phyloP scores from a whole-genome alignment of 1,284 basidiomycete genomes.

The Peniophora sp. region DNA sequence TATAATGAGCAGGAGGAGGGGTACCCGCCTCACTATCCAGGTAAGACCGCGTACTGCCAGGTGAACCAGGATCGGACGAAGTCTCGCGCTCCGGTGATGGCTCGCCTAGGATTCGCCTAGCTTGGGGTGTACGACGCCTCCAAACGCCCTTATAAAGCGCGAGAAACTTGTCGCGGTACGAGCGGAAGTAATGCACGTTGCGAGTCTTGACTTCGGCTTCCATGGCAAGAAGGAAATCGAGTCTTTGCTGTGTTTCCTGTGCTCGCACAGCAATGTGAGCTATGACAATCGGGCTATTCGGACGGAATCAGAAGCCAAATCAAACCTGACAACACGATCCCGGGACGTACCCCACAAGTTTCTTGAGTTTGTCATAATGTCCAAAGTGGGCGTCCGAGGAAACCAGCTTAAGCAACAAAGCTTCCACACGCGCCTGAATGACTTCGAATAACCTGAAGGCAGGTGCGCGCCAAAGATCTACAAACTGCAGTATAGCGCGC shows the following conservation, averaged over 20 bases:
- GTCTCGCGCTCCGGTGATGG: too few species aligned
- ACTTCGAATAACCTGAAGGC: conserved; percentile 37
- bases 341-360: conserved; percentile 40
- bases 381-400: too few species aligned
- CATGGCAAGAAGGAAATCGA: conserved; percentile 24
- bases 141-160: conserved; percentile 16
- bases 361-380: conserved; percentile 26
- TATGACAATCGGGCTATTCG: conserved; percentile 33
- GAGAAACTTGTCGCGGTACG: conserved; percentile 21
- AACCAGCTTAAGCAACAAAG: too few species aligned
- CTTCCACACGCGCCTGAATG: conserved; percentile 19
- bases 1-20: too few species aligned
- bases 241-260: conserved; percentile 28
- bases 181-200: conserved; percentile 22
- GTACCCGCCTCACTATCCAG: too few species aligned
- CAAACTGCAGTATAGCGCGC: conserved; percentile 36
- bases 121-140: too few species aligned
- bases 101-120: too few species aligned
- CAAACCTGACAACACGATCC: too few species aligned
- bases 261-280: conserved; percentile 39
- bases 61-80: too few species aligned
- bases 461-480: conserved; percentile 40
- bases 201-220: conserved; percentile 23
- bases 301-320: too few species aligned
- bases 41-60: too few species aligned